Evolutionary conservation across 1,284 basidiomycete species (phyloP).

Genomic region (Wolfiporia cocos): DNA sequence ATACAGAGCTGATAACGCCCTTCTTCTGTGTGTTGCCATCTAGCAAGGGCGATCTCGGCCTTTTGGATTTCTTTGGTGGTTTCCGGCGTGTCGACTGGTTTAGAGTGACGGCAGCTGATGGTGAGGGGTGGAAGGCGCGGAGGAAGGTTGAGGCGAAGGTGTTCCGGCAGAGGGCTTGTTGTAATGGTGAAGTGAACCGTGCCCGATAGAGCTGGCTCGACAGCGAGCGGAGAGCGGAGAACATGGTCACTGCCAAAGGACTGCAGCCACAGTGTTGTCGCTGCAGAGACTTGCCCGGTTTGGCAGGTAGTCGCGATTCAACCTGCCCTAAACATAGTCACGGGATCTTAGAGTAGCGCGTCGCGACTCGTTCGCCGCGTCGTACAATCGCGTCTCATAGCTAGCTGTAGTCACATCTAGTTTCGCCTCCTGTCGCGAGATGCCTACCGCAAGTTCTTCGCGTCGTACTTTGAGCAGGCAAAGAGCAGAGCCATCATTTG

Average conservation of each 20-base stretch:
- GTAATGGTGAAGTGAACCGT: conserved; percentile 11
- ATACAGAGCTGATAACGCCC: conserved; percentile 83
- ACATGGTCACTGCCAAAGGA: conserved; percentile 33
- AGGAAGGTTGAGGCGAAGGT: conserved; percentile 9
- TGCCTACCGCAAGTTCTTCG: conserved; percentile 40
- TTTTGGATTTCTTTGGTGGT: conserved; percentile 45
- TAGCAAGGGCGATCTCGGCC: conserved; percentile 73
- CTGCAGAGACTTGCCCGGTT: conserved; percentile 3
- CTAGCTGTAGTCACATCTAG: too few relatives aligned
- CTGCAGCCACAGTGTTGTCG: too few relatives aligned
- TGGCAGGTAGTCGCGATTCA: conserved; percentile 22
- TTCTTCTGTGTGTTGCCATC: conserved; percentile 80
- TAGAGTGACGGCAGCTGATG: conserved; percentile 58
- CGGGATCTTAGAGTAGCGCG: conserved; percentile 14
- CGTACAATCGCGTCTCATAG: background rate
- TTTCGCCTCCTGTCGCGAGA: conserved; percentile 13
- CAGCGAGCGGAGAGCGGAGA: conserved; percentile 34
- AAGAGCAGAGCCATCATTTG: conserved; percentile 32
- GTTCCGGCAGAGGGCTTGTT: conserved; percentile 8
- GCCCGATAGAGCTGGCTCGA: conserved; percentile 20
- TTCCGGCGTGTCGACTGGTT: conserved; percentile 74
- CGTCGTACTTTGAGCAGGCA: conserved; percentile 33
- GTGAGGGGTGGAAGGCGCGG: conserved; percentile 63
- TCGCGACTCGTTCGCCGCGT: background rate
- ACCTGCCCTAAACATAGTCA: conserved; percentile 32